phyloP scores from a whole-genome alignment of 352 stramenopile species.

The Phytophthora pinifolia region DNA sequence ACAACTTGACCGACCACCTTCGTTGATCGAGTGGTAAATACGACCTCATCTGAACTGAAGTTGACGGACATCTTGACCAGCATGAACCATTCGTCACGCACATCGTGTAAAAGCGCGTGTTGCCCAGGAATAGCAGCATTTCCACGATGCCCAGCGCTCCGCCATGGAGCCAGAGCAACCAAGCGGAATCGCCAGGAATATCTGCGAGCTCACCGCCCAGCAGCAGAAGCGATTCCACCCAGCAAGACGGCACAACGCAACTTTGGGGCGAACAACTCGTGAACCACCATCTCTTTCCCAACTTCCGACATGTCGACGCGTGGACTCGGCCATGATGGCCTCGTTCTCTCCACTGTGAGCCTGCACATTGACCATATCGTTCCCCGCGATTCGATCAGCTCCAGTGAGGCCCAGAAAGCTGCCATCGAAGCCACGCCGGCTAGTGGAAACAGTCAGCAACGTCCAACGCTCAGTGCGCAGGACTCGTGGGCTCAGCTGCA shows the following conservation, averaged over 20 bases:
- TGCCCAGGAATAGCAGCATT: conserved; percentile 20
- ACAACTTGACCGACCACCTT: too few species aligned
- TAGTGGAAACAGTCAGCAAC: conserved; percentile 9
- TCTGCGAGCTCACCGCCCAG: conserved; percentile 4
- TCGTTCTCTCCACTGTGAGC: conserved; percentile 48
- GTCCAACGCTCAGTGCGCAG: conserved; percentile 18
- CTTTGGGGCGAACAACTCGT: conserved; percentile 3
- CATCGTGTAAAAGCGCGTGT: neutral
- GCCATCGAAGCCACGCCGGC: conserved; percentile 11
- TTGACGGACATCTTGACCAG: too few species aligned
- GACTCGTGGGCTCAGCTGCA: conserved; percentile 55
- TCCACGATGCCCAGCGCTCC: conserved; percentile 9
- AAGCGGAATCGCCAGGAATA: conserved; percentile 26
- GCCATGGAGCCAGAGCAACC: conserved; percentile 18
- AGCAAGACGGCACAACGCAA: conserved; percentile 14
- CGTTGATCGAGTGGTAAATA: too few species aligned
- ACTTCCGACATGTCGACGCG: conserved; percentile 15
- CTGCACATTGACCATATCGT: conserved; percentile 60
- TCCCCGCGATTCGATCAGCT: conserved; percentile 39
- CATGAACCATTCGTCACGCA: conserved; percentile 9
- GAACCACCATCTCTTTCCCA: neutral
- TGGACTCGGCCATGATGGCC: conserved; percentile 14
- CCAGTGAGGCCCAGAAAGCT: conserved; percentile 31
- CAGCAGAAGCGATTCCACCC: neutral
- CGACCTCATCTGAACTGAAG: too few species aligned